Conservation (phyloP, 495 filamentous ascomycete genomes). For the Halenospora varia region DNA sequence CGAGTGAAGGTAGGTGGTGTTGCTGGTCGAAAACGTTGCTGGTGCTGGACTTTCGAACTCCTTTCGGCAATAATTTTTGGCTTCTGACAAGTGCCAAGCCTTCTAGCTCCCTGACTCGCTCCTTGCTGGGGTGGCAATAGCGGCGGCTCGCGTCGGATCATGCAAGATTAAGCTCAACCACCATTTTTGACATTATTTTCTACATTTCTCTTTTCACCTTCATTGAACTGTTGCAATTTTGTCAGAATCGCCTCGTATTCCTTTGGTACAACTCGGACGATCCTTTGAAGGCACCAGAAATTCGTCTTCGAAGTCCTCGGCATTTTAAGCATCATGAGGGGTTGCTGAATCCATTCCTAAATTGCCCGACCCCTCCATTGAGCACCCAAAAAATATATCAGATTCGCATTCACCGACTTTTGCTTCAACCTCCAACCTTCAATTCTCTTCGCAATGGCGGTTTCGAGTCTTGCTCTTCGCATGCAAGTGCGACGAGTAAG, state of each 20-base stretch:
- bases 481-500: constrained; percentile 12
- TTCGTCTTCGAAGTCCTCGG: background rate
- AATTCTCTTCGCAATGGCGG: constrained; percentile 15
- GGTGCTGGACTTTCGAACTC: background rate
- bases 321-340: constrained; percentile 2
- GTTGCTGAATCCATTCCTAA: constrained; percentile 10
- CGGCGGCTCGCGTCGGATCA: background rate
- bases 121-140: background rate
- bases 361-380: constrained; percentile 12
- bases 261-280: background rate
- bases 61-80: background rate
- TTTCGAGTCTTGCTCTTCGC: constrained; percentile 14
- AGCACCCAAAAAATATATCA: background rate
- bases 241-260: background rate
- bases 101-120: background rate
- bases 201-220: background rate
- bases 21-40: background rate
- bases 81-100: constrained; percentile 1
- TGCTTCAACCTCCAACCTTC: background rate
- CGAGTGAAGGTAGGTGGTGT: background rate
- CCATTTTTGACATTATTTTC: background rate
- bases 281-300: background rate
- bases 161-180: background rate
- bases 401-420: constrained; percentile 18
- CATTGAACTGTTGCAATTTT: background rate